Evolutionary conservation across 169 alveolate genomes (phyloP).

Genomic region (Fabrea salina): DNA sequence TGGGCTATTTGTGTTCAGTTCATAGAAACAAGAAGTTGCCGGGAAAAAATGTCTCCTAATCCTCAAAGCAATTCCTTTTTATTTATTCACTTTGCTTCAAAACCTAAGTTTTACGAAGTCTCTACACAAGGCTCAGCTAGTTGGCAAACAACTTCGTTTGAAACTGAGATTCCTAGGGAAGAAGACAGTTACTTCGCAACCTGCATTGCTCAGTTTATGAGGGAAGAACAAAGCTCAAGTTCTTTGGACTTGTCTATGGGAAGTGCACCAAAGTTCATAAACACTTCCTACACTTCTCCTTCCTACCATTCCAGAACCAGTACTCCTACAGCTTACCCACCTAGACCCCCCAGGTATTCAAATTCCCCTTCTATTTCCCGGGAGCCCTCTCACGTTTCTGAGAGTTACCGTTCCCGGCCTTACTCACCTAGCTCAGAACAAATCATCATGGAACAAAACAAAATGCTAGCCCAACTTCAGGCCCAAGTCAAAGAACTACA

Average conservation of each 20-base stretch:
- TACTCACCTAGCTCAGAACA: slow-evolving; percentile 26
- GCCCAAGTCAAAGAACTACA: slow-evolving; percentile 28
- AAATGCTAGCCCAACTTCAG: slow-evolving; percentile 24
- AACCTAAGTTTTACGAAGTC: slow-evolving; percentile 30
- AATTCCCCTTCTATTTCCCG: not conserved
- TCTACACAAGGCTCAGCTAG: not conserved
- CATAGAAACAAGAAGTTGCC: not conserved
- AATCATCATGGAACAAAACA: slow-evolving; percentile 10
- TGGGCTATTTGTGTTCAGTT: slow-evolving; percentile 36
- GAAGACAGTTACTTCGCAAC: not conserved
- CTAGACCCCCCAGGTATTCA: not conserved
- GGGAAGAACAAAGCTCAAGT: slow-evolving; percentile 9
- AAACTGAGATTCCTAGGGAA: slow-evolving; percentile 3
- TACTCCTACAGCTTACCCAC: not conserved
- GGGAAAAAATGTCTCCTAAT: slow-evolving; percentile 34
- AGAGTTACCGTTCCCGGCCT: not conserved
- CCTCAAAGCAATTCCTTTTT: slow-evolving; percentile 17
- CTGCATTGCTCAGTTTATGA: not conserved
- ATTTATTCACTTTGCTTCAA: slow-evolving; percentile 2
- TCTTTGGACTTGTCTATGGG: not conserved
- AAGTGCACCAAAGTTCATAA: not conserved
- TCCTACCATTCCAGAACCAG: not conserved
- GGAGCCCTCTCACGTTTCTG: no score
- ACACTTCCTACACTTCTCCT: not conserved
- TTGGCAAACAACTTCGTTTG: slow-evolving; percentile 3